Evolutionary conservation across 495 filamentous ascomycete species (phyloP), one percentile per base, ranked within the genome.

Genomic region (Elasticomyces elasticus): DNA sequence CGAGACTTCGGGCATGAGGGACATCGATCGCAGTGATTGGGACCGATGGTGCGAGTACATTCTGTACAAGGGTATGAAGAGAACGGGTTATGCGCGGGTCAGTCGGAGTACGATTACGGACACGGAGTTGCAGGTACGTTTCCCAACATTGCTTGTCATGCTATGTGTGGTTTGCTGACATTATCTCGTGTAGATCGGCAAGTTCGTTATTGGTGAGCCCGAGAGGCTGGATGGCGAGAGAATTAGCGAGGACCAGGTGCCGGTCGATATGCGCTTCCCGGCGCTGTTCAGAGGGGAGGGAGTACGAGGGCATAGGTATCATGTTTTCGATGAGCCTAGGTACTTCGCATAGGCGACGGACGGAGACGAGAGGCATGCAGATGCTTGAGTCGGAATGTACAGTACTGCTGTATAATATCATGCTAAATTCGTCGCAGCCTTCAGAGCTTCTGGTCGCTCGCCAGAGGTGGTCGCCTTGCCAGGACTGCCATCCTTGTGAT

Each of bases 41-140:
- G 92, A 98, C 69, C 73, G 94, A 52, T 99, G 94, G 94, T 99
- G 94, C 72, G 92, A 99, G 74, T 99, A 99, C 64, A 92, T 99
- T 58, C 74, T 99, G 48, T 99, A 86, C 74, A 95, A 96, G 73
- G 84, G 83, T 11, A 68, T 99, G 48, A 85, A 82, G 67, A 76
- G 90, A 58, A 83, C 84, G 2, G 94, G 89, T 7, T 98, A 97
- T 66, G 92, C 92, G 13, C 76, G 92, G 59, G 82, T 98, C 31
- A 91, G 85, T 55, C 72, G 92, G 61, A 80, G 82, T 56, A 94
- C 86, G 0, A 95, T 99, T 62, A 99, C 92, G 23, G 92, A 99
- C 68, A 99, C 92, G 3, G 92, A 99, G 71, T 77, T 99, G 56
- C 92, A 99, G 79, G 82, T 84, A 73, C 59, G 74, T 60, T 24